Conservation (phyloP, 306 rosid species). For the Pyrus pyrifolia region DNA sequence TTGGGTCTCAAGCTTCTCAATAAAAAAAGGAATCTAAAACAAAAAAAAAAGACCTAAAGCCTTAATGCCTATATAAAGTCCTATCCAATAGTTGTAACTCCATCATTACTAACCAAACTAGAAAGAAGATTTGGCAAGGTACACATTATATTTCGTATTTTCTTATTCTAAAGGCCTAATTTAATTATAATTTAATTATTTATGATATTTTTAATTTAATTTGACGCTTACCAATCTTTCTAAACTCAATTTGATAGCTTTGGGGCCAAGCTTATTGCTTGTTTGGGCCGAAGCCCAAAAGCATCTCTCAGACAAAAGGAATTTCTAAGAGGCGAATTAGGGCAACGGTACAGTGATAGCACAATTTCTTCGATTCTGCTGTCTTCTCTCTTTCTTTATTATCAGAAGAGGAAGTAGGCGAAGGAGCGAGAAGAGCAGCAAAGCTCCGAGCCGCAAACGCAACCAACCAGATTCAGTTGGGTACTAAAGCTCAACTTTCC, state of each 20-base stretch:
- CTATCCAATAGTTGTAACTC: no score
- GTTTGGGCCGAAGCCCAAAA: constrained; percentile 7
- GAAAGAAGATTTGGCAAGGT: no score
- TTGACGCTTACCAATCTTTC: background rate
- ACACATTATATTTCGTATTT: no score
- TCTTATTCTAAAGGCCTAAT: no score
- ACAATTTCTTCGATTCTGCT: background rate
- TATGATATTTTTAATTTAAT: no score
- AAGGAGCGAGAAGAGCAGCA: background rate
- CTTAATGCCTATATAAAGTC: background rate
- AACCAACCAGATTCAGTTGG: background rate
- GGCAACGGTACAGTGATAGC: background rate
- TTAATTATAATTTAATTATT: no score
- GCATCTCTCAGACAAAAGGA: background rate
- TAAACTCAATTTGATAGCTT: background rate
- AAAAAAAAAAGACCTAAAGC: background rate
- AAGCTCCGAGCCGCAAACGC: background rate
- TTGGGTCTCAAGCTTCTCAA: background rate
- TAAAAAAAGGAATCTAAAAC: no score
- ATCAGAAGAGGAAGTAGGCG: background rate
- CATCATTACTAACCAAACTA: no score
- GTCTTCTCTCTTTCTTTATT: background rate
- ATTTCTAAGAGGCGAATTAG: background rate
- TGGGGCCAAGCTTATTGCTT: background rate
- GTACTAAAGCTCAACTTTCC: background rate